phyloP scores from a whole-genome alignment of 805 yeast genomes.

The Candida gorgasii region DNA sequence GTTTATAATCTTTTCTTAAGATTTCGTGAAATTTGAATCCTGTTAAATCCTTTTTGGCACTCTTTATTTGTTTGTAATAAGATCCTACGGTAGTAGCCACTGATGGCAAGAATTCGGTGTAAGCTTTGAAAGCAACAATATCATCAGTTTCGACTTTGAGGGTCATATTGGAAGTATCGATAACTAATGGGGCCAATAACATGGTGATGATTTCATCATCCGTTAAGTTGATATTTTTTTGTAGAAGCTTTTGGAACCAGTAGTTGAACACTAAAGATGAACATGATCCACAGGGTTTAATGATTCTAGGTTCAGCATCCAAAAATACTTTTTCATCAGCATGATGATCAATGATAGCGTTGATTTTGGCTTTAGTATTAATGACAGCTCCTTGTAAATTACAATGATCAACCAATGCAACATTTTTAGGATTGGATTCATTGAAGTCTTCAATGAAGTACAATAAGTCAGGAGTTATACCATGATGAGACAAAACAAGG shows the following conservation, averaged over 20 bases:
- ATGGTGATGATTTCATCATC: slow-evolving; percentile 43
- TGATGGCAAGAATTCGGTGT: slow-evolving; percentile 21
- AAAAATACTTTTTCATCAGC: slow-evolving; percentile 58
- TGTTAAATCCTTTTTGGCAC: slow-evolving; percentile 60
- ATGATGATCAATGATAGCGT: slow-evolving; percentile 82
- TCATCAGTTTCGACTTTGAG: slow-evolving; percentile 67
- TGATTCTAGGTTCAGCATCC: slow-evolving; percentile 60
- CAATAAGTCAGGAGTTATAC: slow-evolving; percentile 50
- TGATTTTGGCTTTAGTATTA: slow-evolving; percentile 23
- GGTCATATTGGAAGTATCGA: slow-evolving; percentile 73
- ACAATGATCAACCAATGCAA: slow-evolving; percentile 85
- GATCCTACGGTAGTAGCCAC: not conserved
- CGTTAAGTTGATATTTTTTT: slow-evolving; percentile 17
- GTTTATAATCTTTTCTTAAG: slow-evolving; percentile 82
- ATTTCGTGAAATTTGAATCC: slow-evolving; percentile 64
- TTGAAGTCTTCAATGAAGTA: slow-evolving; percentile 68
- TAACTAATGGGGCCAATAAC: slow-evolving; percentile 64
- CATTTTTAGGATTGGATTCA: slow-evolving; percentile 26
- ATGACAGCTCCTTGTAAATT: slow-evolving; percentile 52
- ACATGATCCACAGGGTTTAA: slow-evolving; percentile 74
- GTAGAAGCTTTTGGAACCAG: slow-evolving; percentile 41
- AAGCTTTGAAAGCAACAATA: slow-evolving; percentile 39
- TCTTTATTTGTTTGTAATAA: slow-evolving; percentile 25
- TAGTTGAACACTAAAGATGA: slow-evolving; percentile 68
- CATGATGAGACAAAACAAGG: slow-evolving; percentile 47